Percentiles rank a stretch among this genome's conserved stretches.
Evolutionary conservation across 2,329 filamentous ascomycete genomes (phyloP).

Genomic region (Nakataea oryzae): DNA sequence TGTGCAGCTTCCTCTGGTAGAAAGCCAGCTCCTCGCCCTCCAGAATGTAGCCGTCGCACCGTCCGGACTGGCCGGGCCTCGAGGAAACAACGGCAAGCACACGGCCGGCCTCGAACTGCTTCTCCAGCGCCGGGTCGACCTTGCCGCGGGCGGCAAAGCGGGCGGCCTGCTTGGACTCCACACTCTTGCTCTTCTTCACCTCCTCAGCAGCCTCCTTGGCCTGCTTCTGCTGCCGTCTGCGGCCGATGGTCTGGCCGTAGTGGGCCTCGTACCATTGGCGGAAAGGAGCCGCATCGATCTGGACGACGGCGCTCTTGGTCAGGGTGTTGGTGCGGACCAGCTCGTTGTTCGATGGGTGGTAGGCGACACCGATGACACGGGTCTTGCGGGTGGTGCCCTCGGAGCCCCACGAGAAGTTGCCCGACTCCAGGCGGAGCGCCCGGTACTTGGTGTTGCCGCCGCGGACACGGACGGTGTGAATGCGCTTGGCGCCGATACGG

Average conservation of each 20-base stretch:
- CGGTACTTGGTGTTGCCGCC: conserved; percentile 99
- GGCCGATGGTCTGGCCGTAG: conserved; percentile 86
- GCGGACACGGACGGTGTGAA: conserved; percentile 31
- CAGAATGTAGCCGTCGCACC: conserved; percentile 93
- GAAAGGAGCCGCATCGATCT: conserved; percentile 98
- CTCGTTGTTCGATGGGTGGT: conserved; percentile 99
- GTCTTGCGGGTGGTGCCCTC: conserved; percentile 98
- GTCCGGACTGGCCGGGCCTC: conserved; percentile 92
- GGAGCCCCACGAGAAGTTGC: conserved; percentile 99
- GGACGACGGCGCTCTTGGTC: conserved; percentile 96
- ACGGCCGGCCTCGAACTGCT: conserved; percentile 99
- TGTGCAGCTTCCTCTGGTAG: conserved; percentile 99
- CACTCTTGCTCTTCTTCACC: conserved; percentile 86
- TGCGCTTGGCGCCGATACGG: conserved; percentile 68
- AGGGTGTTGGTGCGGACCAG: conserved; percentile 99
- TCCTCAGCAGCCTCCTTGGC: conserved; percentile 54
- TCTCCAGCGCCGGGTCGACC: conserved; percentile 87
- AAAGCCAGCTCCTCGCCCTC: conserved; percentile 99
- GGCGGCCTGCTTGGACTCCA: conserved; percentile 92
- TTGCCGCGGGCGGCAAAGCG: conserved; percentile 78
- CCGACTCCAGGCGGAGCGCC: conserved; percentile 93
- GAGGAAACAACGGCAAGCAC: conserved; percentile 88
- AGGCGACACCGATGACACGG: conserved; percentile 95
- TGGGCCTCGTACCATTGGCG: conserved; percentile 99
- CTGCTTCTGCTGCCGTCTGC: conserved; percentile 71